Conservation (phyloP, 257 asterid species). For the Marsdenia floribunda region DNA sequence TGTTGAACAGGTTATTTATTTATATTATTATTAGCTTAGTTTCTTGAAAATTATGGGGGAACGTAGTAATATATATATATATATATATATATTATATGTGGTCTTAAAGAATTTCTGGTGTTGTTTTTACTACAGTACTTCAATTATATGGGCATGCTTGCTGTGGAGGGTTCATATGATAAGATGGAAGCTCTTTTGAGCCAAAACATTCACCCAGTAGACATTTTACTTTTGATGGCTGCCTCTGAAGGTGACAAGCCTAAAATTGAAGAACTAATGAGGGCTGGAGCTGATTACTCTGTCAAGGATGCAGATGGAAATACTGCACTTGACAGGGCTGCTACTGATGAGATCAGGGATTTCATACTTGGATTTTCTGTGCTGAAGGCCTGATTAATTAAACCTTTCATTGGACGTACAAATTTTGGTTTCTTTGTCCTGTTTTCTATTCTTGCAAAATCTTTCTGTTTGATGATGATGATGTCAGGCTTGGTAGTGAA, state of each 20-base stretch:
- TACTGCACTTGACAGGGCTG: conserved; percentile 77
- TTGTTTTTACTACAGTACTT: conserved; percentile 47
- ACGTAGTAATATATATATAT: not conserved
- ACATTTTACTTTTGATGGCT: conserved; percentile 78
- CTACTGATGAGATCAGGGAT: conserved; percentile 56
- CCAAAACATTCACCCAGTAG: conserved; percentile 87
- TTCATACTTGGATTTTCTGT: conserved; percentile 56
- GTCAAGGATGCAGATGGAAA: conserved; percentile 81
- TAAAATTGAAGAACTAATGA: conserved; percentile 74
- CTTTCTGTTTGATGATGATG: not conserved
- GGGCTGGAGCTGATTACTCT: conserved; percentile 80
- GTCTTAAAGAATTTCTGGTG: not conserved
- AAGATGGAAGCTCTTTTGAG: conserved; percentile 84
- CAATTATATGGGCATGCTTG: conserved; percentile 99
- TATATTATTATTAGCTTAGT: not conserved
- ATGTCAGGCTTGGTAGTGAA: not conserved
- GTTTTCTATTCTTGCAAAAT: not conserved
- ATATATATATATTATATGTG: no score
- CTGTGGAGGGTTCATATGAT: conserved; percentile 92
- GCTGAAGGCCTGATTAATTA: conserved; percentile 51
- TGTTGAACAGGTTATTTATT: conserved; percentile 66
- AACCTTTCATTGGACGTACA: not conserved
- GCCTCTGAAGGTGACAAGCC: conserved; percentile 82
- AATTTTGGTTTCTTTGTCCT: not conserved
- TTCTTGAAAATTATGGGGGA: not conserved